phyloP scores from a whole-genome alignment of 768 basidiomycete genomes.

The Trichaptum fuscoviolaceum region DNA sequence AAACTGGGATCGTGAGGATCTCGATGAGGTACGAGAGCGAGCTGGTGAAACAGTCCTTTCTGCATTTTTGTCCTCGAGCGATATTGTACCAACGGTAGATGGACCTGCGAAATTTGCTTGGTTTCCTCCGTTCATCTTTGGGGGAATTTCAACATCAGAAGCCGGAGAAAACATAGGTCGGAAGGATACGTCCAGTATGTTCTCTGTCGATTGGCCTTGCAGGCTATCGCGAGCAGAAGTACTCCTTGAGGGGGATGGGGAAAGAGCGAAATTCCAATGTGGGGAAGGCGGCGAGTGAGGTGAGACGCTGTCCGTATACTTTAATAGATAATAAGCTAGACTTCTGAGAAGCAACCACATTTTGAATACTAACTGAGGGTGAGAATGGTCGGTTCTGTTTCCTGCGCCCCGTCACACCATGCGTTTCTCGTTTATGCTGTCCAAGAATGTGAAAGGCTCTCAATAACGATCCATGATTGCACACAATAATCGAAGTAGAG shows the following conservation, averaged over 20 bases:
- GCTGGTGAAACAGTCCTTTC: not conserved
- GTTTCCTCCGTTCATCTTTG: not conserved
- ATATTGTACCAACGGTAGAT: not conserved
- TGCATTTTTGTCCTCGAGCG: not conserved
- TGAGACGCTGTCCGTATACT: not conserved
- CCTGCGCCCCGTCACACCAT: not conserved
- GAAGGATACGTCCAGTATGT: not conserved
- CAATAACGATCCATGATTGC: not conserved
- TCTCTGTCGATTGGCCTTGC: not conserved
- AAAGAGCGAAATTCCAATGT: not conserved
- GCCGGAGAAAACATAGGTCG: not conserved
- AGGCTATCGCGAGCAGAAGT: not conserved
- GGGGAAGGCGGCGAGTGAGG: not conserved
- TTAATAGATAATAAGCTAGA: not conserved
- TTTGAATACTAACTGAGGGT: not conserved
- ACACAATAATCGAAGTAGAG: not conserved
- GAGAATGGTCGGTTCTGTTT: not conserved
- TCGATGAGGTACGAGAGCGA: not conserved
- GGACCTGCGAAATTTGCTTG: not conserved
- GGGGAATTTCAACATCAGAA: not conserved
- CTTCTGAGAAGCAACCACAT: not conserved
- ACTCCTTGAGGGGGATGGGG: not conserved
- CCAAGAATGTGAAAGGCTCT: not conserved
- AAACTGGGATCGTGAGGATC: not conserved
- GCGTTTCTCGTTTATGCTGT: not conserved